These are phyloP conservation scores for Neckera pumila DNA, from an alignment of 225 moss, liverwort and hornwort genomes.

Conservation along the genomic window DNA sequence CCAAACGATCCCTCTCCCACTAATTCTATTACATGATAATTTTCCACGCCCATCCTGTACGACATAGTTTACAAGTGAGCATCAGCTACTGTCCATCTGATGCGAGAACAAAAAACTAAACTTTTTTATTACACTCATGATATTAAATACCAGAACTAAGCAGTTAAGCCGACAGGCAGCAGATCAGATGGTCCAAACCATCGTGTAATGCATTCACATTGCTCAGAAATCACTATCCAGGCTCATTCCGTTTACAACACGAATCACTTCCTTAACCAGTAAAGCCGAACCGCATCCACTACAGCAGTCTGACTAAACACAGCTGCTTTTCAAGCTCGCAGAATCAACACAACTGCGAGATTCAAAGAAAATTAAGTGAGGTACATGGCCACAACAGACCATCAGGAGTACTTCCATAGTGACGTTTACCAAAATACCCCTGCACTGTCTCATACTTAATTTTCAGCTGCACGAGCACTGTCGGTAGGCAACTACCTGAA, in stretches of 20 bases:
- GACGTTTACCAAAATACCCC: neutral
- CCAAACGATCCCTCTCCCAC: constrained; percentile 69
- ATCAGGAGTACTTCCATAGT: neutral
- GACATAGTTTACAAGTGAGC: neutral
- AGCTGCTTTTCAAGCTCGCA: neutral
- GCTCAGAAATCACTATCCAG: neutral
- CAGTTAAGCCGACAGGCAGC: neutral
- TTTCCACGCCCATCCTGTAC: constrained; percentile 66
- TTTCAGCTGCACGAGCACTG: neutral
- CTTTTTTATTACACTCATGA: neutral
- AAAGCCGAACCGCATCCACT: neutral
- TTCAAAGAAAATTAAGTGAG: neutral
- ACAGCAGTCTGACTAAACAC: neutral
- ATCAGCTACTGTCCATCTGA: neutral
- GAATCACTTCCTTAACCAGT: neutral
- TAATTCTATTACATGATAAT: constrained; percentile 66
- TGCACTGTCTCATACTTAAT: neutral
- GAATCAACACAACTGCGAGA: neutral
- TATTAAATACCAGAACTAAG: neutral
- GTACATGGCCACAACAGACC: neutral
- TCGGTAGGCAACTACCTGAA: neutral
- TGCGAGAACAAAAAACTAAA: neutral
- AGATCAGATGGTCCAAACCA: neutral
- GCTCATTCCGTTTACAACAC: neutral
- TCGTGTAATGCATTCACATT: neutral